Percentiles rank a stretch among this genome's conserved stretches.
Conservation (phyloP, 352 stramenopile genomes). For the Elongisporangium undulatum region DNA sequence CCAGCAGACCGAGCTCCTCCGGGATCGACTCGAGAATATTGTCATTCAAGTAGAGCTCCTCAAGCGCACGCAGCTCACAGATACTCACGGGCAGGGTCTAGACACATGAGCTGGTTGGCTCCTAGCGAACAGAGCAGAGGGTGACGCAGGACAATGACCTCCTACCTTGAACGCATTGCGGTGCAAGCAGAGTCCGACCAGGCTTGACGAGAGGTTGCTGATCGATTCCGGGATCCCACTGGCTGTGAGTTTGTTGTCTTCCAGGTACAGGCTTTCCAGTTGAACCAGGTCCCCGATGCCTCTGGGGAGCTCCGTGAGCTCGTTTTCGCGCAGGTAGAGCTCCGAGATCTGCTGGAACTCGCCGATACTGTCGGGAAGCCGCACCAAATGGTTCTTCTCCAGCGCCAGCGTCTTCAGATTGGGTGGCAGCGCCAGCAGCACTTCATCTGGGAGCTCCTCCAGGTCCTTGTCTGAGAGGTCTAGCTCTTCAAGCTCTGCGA, state of each 20-base stretch:
- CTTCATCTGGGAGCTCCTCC: constrained; percentile 42
- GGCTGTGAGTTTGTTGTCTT: constrained; percentile 77
- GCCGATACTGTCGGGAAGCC: constrained; percentile 49
- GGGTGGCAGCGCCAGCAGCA: constrained; percentile 42
- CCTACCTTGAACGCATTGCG: constrained; percentile 70
- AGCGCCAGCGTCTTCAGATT: constrained; percentile 76
- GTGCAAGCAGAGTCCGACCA: constrained; percentile 76
- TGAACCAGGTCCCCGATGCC: constrained; percentile 47
- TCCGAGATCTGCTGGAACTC: constrained; percentile 58
- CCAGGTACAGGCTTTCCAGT: constrained; percentile 81
- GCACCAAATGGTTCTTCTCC: constrained; percentile 67
- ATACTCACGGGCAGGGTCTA: constrained; percentile 61
- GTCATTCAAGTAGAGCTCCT: constrained; percentile 85
- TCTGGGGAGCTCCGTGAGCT: constrained; percentile 43
- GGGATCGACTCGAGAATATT: constrained; percentile 64
- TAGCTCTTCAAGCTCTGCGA: constrained; percentile 72
- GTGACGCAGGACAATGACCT: not conserved
- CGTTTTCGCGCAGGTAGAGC: constrained; percentile 82
- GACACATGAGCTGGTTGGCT: not conserved
- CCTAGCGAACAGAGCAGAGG: constrained; percentile 1
- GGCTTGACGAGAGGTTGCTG: constrained; percentile 23
- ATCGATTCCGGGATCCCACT: constrained; percentile 56
- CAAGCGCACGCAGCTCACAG: constrained; percentile 55
- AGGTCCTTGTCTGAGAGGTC: constrained; percentile 80
- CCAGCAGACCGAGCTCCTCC: constrained; percentile 64